Percentiles rank a stretch among this genome's conserved stretches.
phyloP scores from a whole-genome alignment of 208 protist genomes.

The Leishmania mexicana region DNA sequence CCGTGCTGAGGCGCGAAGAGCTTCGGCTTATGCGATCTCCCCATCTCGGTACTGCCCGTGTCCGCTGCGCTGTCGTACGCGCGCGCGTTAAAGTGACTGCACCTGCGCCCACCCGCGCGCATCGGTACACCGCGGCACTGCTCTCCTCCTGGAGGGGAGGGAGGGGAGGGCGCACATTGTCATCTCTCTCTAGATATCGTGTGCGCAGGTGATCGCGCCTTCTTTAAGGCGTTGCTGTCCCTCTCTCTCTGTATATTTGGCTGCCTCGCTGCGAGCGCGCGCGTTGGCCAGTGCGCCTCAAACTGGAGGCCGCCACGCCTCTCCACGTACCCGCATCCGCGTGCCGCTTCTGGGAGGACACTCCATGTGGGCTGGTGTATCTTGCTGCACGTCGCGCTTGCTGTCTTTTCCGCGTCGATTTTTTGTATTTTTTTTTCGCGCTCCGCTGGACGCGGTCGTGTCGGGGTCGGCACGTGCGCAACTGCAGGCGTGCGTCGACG shows the following conservation, averaged over 20 bases:
- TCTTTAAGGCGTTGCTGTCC: not conserved
- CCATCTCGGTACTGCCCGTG: not conserved
- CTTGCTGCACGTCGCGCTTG: not conserved
- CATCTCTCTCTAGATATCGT: no score
- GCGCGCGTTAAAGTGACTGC: not conserved
- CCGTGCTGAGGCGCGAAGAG: not conserved
- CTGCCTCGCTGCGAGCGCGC: not conserved
- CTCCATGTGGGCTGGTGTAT: not conserved
- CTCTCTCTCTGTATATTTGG: not conserved
- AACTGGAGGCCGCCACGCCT: not conserved
- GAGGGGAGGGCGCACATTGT: no score
- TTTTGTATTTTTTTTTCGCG: not conserved
- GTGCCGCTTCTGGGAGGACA: not conserved
- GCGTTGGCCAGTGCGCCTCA: not conserved
- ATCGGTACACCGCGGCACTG: not conserved
- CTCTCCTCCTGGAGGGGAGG: no score
- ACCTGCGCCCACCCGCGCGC: no score
- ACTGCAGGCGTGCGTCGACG: not conserved
- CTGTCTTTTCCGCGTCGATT: not conserved
- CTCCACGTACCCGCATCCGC: no score
- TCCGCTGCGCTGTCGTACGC: no score
- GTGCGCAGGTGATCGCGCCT: no score
- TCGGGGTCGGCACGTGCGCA: not conserved
- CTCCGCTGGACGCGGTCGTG: not conserved
- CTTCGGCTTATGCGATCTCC: not conserved